Conservation (phyloP, 2,329 filamentous ascomycete species). For the Pseudogymnoascus sp. region DNA sequence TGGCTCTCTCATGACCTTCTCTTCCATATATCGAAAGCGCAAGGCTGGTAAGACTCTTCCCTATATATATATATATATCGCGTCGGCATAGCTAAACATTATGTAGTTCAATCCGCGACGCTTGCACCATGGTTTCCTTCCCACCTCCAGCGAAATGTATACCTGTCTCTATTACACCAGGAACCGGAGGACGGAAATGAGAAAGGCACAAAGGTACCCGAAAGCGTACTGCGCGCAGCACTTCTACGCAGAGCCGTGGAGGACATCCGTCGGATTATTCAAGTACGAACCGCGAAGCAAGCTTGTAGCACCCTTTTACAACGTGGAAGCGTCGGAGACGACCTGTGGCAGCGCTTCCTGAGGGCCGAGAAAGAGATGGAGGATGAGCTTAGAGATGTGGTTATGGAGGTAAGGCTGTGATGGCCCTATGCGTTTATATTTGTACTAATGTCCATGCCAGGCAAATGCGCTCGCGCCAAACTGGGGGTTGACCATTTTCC, state of each 20-base stretch:
- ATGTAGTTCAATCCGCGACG: slow-evolving; percentile 64
- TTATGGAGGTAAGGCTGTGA: slow-evolving; percentile 62
- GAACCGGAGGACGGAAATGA: slow-evolving; percentile 53
- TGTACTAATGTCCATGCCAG: slow-evolving; percentile 37
- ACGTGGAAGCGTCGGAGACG: slow-evolving; percentile 87
- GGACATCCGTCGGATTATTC: slow-evolving; percentile 85
- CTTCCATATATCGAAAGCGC: slow-evolving; percentile 83
- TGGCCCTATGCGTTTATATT: slow-evolving; percentile 7
- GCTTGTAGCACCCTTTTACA: slow-evolving; percentile 77
- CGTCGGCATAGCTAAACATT: slow-evolving; percentile 19
- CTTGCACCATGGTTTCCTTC: slow-evolving; percentile 91
- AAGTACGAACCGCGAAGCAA: slow-evolving; percentile 80
- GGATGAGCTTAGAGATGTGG: slow-evolving; percentile 87
- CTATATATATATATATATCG: neutral
- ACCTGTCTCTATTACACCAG: slow-evolving; percentile 83
- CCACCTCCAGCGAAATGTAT: slow-evolving; percentile 88
- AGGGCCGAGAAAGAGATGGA: slow-evolving; percentile 97
- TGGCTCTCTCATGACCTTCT: slow-evolving; percentile 86
- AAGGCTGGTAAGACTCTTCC: slow-evolving; percentile 59
- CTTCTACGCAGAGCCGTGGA: slow-evolving; percentile 83
- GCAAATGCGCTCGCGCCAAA: slow-evolving; percentile 81
- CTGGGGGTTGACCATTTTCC: slow-evolving; percentile 95
- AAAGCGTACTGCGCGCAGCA: slow-evolving; percentile 79
- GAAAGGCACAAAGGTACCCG: slow-evolving; percentile 64
- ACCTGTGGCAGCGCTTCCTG: slow-evolving; percentile 86